Percentiles rank a stretch among this genome's conserved stretches.
phyloP scores from a whole-genome alignment of 1,139 yeast genomes.

The Lodderomyces theae region DNA sequence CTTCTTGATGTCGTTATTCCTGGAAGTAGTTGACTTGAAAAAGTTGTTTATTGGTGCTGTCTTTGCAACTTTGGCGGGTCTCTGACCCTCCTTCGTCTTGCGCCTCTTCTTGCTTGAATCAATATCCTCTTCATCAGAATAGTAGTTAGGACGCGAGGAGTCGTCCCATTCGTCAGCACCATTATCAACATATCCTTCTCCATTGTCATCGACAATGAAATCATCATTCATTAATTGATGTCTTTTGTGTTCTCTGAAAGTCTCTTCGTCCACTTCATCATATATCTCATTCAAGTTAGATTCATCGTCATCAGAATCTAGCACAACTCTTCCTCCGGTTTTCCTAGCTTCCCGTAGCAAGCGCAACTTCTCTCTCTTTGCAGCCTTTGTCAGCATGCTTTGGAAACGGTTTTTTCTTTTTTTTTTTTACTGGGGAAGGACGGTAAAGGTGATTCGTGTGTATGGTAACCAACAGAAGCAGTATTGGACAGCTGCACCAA shows the following conservation, averaged over 20 bases:
- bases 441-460: too few species aligned
- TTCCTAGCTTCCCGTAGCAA: conserved; percentile 42
- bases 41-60: conserved; percentile 53
- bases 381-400: conserved; percentile 29
- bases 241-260: conserved; percentile 73
- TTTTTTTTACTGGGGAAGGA: too few species aligned
- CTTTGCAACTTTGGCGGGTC: conserved; percentile 44
- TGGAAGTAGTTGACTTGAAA: conserved; percentile 35
- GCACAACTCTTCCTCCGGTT: conserved; percentile 28
- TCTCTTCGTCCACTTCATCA: conserved; percentile 83
- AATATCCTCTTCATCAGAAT: conserved; percentile 50
- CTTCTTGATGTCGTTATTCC: conserved; percentile 21
- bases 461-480: too few species aligned
- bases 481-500: too few species aligned
- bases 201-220: conserved; percentile 91
- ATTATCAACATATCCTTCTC: conserved; percentile 85
- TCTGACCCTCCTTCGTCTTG: conserved; percentile 29
- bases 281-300: conserved; percentile 51
- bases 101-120: conserved; percentile 28
- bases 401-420: too few species aligned
- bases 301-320: conserved; percentile 23
- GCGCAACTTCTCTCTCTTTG: conserved; percentile 35
- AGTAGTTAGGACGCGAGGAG: conserved; percentile 46
- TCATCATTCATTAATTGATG: conserved; percentile 83
- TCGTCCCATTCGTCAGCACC: conserved; percentile 90